Evolutionary conservation across 148 eudicot species (phyloP), one percentile per base, ranked within the genome.

Genomic region (Silene uniflora): DNA sequence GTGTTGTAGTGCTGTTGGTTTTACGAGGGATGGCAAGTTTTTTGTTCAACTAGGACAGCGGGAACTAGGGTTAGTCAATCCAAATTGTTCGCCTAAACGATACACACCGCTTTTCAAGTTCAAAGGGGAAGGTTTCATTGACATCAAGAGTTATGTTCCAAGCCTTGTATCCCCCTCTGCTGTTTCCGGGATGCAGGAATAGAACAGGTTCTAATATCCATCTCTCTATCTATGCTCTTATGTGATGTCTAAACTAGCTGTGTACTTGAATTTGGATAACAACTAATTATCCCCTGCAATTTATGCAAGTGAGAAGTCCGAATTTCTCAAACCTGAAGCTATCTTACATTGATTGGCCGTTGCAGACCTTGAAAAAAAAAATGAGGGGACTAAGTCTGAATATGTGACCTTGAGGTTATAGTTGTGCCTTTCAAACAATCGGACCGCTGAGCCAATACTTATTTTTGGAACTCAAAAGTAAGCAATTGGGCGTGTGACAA

Each of bases 61-160:
- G 10, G 74, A 81, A 32, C 52, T 81, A 12, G 83, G 80, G 46
- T 10, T 81, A 1, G 77, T 81, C 46, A 74, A 81, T 76, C 74
- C 35, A 10, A 76, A 32, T 7, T 76, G 46, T 11, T 72, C 77
- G 22, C 77, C 83, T 72, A 81, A 73, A 8, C 23, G 6, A 27
- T 81, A 81, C 49, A 72, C 63, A 25, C 19, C 17, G 29, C 62
- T 81, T 66, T 75, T 72, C 55, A 72, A 22, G 12, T 81, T 81
- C 11, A 18, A 61, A 56, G 70, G 67, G 39, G 69, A 67, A 19
- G 73, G 83, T 10, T 72, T 10, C 12, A 76, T 22, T 66, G 75
- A 68, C 18, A 10, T 72, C 17, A 47, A 58, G 42, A 60, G 76
- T 32, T 67, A 64, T 72, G 49, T 62, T 81, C 83, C 80, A 8